Evolutionary conservation across 345 rosid genomes (phyloP), one percentile per base, ranked within the genome.

Genomic region (Capsella bursapastoris): DNA sequence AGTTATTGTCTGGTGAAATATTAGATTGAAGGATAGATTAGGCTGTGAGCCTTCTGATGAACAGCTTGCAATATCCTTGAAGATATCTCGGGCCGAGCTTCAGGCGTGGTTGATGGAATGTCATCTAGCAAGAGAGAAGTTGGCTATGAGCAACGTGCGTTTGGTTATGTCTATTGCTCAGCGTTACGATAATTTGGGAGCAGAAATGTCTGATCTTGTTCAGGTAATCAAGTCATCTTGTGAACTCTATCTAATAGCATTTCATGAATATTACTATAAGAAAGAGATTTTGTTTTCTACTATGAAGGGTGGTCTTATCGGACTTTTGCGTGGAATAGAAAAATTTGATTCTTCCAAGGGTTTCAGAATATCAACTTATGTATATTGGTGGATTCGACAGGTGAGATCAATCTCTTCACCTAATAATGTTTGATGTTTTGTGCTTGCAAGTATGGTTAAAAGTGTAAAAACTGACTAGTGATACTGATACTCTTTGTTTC

Each of bases 361-460:
- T 15, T 90, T 86, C 82, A 90, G 86, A 77, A 88, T 92, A 43
- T 92, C 98, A 65, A 92, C 98, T 77, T 92, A 92, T 73, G 98
- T 92, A 37, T 92, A 92, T 69, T 94, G 98, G 98, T 94, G 97
- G 97, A 94, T 94, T 66, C 96, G 96, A 78, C 98, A 94, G 96
- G 98, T 90, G 73, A 60, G 82, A 64, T 22, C 7, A 27, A 18
- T 44, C 16, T 5, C 49, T 74, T 50, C 14, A 65, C 6, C 68
- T 49, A 2, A 18, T 12, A 22, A 32, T 58, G 52, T 50, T 52
- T 67, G 49, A 44, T 44, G 40, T 28, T 41, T 34, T 75, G 18
- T 49, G 57, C 32, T 53, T 49, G 38, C 43, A 4, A 43, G 44
- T 12, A 25, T 34, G 31, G 3, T 48, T 34, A 37, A 47, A 29